Evolutionary conservation across 495 filamentous ascomycete genomes (phyloP), one percentile per base, ranked within the genome.

Genomic region (Penicillium atrosanguineum): DNA sequence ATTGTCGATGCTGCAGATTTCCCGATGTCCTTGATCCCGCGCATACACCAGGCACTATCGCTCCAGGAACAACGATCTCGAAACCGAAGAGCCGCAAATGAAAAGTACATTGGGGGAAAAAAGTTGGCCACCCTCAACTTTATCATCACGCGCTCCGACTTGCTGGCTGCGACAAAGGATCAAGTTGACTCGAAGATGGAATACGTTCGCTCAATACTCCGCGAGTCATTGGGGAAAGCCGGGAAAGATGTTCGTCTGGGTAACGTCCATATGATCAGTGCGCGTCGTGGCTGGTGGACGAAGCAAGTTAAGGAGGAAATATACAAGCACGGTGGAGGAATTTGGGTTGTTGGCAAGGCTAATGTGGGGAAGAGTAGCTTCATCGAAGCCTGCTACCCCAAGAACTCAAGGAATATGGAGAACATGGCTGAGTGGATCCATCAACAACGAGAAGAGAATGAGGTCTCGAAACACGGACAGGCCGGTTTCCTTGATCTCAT

Each of bases 1-100:
- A 79, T 99, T n/a, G 63, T 97, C n/a, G 94, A 99, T 63, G 94
- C 94, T 5, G 95, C 91, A 15, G 94, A 99, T 65, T 96, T 99
- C 56, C 94, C 94, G 19, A 85, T 99, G 78, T 95, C 93, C 2
- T 67, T 99, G 9, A 69, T 96, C 7, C 85, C 88, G 2, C 78
- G 81, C 39, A 76, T 90, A 19, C 76, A 82, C 43, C 61, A 64
- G 31, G 71, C 77, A 15, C 76, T 97, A 1, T 74, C 81, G 2
- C 57, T 87, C 1, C 76, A 83, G 46, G 82, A 84, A 9, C 78
- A 89, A 52, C 82, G 91, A 50, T 86, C 89, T 0, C 78, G 77
- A 31, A 97, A 97, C 60, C 83, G 92, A 36, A 77, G 92, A 36
- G 79, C 88, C 0, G 79, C 80, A 37, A 74, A 70, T 7, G 75